Base-by-base conservation (phyloP, 2,329 filamentous ascomycete genomes). In the Diplodia mutila region DNA sequence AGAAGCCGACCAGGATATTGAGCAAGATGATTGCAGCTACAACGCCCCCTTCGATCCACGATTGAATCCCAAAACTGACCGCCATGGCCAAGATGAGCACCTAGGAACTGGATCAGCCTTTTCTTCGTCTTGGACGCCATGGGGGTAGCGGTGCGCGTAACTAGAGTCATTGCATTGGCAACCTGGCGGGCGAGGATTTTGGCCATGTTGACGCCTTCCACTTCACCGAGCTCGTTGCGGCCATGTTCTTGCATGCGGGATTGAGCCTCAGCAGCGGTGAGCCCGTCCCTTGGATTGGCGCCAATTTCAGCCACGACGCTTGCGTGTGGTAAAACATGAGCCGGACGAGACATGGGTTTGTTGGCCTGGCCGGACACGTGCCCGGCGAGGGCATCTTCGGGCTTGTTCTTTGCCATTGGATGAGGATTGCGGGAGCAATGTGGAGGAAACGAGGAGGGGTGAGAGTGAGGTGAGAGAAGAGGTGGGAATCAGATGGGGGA, bases 121-220 rank as follows among this genome's bases (percentile, higher is more conserved):
- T 59, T 52, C 55, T 53, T 69, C 39, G 4, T n/a, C 39, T 23
- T 34, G n/a, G 37, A 61, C 23, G 42, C 59, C 25, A 49, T 21
- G 46, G 32, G 25, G 32, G 25, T 18, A 32, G 29, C 67, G 49
- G 37, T 65, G n/a, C 27, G 29, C 71, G 70, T 74, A 76, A 89
- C 89, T 77, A 91, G 76, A 71, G 91, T 90, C 91, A 93, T 92
- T 68, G 91, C 90, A 82, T 93, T 93, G 75, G 89, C 86, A 25
- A 92, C 78, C 76, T 93, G 91, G 72, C 90, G 89, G 68, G 90
- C 80, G 55, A 93, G 80, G 51, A 93, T 91, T 72, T 89, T 93
- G 73, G 85, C 89, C 83, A 90, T 89, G 85, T 75, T 86, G 57
- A 93, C 88, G 32, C 86, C 86, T 32, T 85, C 87, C 23, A 85